Conservation (phyloP, 2,329 filamentous ascomycete genomes). For the Fusarium equiseti region DNA sequence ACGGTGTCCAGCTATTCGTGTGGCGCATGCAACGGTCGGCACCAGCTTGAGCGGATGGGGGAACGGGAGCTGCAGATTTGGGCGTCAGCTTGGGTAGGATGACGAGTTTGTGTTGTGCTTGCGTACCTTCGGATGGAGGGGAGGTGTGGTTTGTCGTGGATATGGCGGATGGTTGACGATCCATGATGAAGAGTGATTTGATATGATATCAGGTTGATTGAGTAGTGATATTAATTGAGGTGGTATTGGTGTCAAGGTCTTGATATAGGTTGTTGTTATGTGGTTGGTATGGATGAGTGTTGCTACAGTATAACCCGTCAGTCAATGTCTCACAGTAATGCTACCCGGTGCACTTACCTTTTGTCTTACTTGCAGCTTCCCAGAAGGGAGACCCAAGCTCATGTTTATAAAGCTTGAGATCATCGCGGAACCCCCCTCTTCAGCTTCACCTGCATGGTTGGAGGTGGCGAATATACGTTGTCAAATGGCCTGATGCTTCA, state of each 20-base stretch:
- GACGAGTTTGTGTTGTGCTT: neutral
- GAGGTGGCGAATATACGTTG: constrained; percentile 18
- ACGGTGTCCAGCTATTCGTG: constrained; percentile 61
- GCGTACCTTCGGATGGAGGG: constrained; percentile 25
- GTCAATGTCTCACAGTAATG: constrained; percentile 8
- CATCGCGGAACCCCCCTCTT: constrained; percentile 11
- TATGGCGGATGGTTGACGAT: constrained; percentile 34
- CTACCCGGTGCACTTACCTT: constrained; percentile 5
- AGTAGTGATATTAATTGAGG: neutral
- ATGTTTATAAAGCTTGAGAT: constrained; percentile 17
- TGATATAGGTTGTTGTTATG: neutral
- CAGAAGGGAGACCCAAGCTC: neutral
- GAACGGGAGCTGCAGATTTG: constrained; percentile 21
- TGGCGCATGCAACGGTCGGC: constrained; percentile 52
- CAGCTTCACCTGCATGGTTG: constrained; percentile 11
- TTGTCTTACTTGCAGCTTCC: constrained; percentile 9
- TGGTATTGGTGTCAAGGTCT: neutral
- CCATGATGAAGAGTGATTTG: constrained; percentile 13
- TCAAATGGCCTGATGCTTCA: constrained; percentile 11
- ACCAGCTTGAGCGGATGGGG: constrained; percentile 43
- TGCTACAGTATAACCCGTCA: constrained; percentile 12
- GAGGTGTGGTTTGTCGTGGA: constrained; percentile 25
- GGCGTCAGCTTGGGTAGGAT: constrained; percentile 18
- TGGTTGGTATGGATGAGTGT: constrained; percentile 22
- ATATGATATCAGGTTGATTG: neutral